These are phyloP conservation scores for Benincasa hispida DNA, from an alignment of 306 rosid species.

Conservation along the genomic window DNA sequence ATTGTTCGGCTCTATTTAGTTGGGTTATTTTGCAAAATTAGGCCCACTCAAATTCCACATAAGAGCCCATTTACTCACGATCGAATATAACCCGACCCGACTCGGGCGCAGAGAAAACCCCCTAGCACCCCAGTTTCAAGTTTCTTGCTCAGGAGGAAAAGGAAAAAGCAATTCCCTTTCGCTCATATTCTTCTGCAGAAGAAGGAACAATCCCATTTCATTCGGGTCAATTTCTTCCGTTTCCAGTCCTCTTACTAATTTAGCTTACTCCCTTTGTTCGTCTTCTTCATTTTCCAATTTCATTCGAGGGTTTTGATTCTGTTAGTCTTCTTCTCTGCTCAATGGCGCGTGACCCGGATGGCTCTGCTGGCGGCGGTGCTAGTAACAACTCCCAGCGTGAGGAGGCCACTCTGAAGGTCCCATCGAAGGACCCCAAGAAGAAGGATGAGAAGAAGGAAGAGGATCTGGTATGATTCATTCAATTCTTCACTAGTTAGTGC, in stretches of 20 bases:
- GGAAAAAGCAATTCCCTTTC: not conserved
- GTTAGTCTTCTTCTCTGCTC: constrained; percentile 4
- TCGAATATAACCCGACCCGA: constrained; percentile 1
- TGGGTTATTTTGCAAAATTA: not conserved
- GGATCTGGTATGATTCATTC: constrained; percentile 53
- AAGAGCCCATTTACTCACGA: not conserved
- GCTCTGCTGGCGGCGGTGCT: constrained; percentile 34
- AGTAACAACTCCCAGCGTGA: constrained; percentile 45
- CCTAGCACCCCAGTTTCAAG: not conserved
- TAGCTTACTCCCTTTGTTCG: not conserved
- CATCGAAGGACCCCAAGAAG: constrained; percentile 53
- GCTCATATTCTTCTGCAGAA: not conserved
- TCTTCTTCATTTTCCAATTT: not conserved
- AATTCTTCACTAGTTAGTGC: not conserved
- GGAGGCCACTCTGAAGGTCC: constrained; percentile 35
- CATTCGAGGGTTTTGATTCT: constrained; percentile 23
- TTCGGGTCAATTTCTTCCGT: not conserved
- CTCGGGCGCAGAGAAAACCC: not conserved
- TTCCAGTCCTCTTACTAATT: not conserved
- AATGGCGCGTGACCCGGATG: constrained; percentile 78
- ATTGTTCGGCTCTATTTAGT: not conserved
- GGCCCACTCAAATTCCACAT: not conserved
- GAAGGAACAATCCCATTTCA: not conserved
- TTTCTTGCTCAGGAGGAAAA: constrained; percentile 34
- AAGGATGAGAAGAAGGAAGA: constrained; percentile 71